These are phyloP conservation scores for Acer yangbiense DNA, from an alignment of 345 rosid genomes.

Conservation along the genomic window DNA sequence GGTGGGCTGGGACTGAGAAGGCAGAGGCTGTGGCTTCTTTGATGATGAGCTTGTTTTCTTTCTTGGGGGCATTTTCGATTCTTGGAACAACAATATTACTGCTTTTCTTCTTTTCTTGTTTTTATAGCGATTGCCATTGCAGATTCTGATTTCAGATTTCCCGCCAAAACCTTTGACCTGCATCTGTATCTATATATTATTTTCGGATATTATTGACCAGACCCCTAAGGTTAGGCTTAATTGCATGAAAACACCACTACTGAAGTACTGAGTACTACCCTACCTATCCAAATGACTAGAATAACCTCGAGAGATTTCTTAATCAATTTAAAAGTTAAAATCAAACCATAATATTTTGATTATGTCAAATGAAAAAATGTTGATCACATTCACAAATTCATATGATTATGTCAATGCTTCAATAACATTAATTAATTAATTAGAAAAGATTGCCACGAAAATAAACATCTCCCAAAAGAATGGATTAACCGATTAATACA, in stretches of 20 bases:
- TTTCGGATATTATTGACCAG: too few relatives aligned
- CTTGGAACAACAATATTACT: neutral
- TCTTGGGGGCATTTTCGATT: slow-evolving; percentile 61
- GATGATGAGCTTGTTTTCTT: slow-evolving; percentile 55
- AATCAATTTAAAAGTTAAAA: neutral
- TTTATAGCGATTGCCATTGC: neutral
- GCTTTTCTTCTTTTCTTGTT: neutral
- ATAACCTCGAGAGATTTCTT: neutral
- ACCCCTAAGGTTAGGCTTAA: neutral
- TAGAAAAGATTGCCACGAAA: too few relatives aligned
- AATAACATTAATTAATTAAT: too few relatives aligned
- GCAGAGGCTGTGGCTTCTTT: slow-evolving; percentile 43
- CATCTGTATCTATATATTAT: too few relatives aligned
- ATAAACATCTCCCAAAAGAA: neutral
- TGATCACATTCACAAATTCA: too few relatives aligned
- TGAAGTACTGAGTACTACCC: neutral
- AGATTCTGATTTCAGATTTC: slow-evolving; percentile 12
- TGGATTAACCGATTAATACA: too few relatives aligned
- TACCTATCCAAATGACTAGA: neutral
- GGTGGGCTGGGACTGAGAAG: slow-evolving; percentile 48
- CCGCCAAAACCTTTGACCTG: slow-evolving; percentile 18
- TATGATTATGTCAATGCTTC: neutral
- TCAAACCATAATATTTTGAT: neutral
- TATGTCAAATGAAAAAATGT: too few relatives aligned
- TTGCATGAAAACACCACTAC: neutral